Evolutionary conservation across 2,329 filamentous ascomycete species (phyloP).

Genomic region (Cercospora zeina): DNA sequence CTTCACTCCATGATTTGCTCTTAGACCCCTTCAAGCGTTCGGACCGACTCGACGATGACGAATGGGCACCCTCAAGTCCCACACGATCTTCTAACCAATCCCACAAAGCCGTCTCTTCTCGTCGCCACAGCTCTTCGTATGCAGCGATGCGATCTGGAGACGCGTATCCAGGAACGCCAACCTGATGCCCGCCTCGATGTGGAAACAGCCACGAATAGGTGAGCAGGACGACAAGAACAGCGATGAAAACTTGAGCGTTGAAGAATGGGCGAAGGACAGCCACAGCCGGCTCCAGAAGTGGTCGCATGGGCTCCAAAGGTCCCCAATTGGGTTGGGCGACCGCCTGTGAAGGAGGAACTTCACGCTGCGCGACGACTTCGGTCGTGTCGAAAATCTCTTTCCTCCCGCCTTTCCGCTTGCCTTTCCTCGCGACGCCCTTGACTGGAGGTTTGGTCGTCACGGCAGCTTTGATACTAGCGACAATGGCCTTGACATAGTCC

Average conservation of each 20-base stretch:
- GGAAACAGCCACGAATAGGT: conserved; percentile 66
- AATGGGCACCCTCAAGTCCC: conserved; percentile 61
- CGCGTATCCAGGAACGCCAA: conserved; percentile 45
- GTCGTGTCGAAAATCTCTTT: conserved; percentile 49
- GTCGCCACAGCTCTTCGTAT: conserved; percentile 90
- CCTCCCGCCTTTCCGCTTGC: conserved; percentile 54
- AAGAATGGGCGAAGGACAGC: conserved; percentile 71
- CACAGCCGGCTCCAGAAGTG: conserved; percentile 66
- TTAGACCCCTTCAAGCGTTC: conserved; percentile 36
- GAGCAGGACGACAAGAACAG: conserved; percentile 70
- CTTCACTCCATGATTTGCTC: conserved; percentile 33
- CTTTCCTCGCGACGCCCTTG: conserved; percentile 51
- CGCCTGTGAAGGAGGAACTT: conserved; percentile 34
- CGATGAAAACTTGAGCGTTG: conserved; percentile 74
- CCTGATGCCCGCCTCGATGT: conserved; percentile 37
- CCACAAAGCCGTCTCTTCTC: conserved; percentile 87
- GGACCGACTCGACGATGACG: conserved; percentile 23
- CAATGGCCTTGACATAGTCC: conserved; percentile 77
- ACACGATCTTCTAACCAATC: conserved; percentile 88
- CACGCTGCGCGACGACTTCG: conserved; percentile 42
- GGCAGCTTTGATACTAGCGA: conserved; percentile 70
- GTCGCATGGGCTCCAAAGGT: conserved; percentile 73
- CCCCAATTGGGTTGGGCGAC: conserved; percentile 65
- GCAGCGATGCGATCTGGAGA: conserved; percentile 70
- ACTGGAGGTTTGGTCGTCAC: conserved; percentile 65